These are phyloP conservation scores for Aspergillus sp. DNA, from an alignment of 2,329 filamentous ascomycete species.

Conservation along the genomic window DNA sequence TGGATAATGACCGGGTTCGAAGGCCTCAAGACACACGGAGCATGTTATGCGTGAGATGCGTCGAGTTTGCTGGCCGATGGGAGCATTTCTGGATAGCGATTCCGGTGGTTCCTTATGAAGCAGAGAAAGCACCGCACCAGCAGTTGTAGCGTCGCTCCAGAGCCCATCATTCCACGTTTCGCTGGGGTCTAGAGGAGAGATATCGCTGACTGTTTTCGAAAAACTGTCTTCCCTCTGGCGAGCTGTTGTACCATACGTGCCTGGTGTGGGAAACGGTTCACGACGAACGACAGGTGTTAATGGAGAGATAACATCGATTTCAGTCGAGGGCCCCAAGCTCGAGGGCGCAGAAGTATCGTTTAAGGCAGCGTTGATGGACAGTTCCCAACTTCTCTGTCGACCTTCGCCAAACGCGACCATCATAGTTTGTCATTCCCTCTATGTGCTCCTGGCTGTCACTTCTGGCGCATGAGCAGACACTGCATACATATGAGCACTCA, in stretches of 20 bases:
- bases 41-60: conserved; percentile 7
- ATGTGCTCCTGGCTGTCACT: neutral
- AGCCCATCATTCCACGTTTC: neutral
- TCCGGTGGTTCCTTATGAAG: conserved; percentile 16
- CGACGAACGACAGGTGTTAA: neutral
- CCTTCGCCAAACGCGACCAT: neutral
- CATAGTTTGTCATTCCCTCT: neutral
- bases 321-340: neutral
- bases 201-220: neutral
- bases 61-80: neutral
- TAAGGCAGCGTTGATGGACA: neutral
- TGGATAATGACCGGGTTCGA: conserved; percentile 11
- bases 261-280: neutral
- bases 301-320: neutral
- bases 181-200: neutral
- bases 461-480: neutral
- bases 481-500: neutral
- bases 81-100: neutral
- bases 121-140: conserved; percentile 17
- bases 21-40: conserved; percentile 13
- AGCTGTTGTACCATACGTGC: neutral
- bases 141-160: conserved; percentile 21
- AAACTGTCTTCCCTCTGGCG: neutral
- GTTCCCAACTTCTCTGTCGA: neutral
- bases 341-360: neutral